Percentiles rank a stretch among this genome's conserved stretches.
Evolutionary conservation across 148 eudicot species (phyloP).

Genomic region (Cornus controversa): DNA sequence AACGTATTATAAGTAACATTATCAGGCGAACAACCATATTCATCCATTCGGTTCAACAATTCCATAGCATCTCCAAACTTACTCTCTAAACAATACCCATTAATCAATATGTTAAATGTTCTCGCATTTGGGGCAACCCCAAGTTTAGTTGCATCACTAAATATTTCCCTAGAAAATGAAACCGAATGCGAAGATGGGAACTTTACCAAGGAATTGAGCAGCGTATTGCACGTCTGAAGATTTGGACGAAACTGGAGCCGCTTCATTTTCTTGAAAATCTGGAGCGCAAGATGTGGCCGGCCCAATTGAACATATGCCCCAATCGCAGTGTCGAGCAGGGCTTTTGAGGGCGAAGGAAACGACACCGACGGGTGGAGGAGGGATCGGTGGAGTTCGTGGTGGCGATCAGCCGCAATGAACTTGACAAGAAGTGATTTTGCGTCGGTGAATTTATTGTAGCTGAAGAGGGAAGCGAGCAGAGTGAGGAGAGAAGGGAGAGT

Average conservation of each 20-base stretch:
- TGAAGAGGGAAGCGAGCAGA: conserved; percentile 48
- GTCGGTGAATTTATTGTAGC: conserved; percentile 52
- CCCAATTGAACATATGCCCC: conserved; percentile 55
- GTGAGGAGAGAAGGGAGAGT: conserved; percentile 41
- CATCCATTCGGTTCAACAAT: conserved; percentile 47
- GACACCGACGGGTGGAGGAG: conserved; percentile 50
- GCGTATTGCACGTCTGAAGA: conserved; percentile 55
- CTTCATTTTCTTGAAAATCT: conserved; percentile 71
- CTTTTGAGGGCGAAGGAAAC: conserved; percentile 37
- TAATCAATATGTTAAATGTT: conserved; percentile 68
- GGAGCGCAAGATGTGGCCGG: conserved; percentile 53
- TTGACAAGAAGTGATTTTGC: conserved; percentile 52
- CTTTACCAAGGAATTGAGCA: conserved; percentile 61
- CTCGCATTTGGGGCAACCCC: conserved; percentile 51
- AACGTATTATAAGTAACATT: conserved; percentile 73
- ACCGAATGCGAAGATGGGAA: conserved; percentile 34
- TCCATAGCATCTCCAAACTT: conserved; percentile 58
- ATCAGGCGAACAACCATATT: conserved; percentile 55
- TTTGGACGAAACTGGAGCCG: conserved; percentile 45
- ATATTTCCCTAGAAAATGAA: conserved; percentile 38
- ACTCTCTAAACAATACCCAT: conserved; percentile 55
- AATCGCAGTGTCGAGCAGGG: conserved; percentile 58
- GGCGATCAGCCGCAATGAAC: conserved; percentile 47
- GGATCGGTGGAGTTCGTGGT: conserved; percentile 45
- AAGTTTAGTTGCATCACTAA: conserved; percentile 42